These are phyloP conservation scores for Thielaviopsis cerberus DNA, from an alignment of 2,329 filamentous ascomycete genomes.

Conservation along the genomic window DNA sequence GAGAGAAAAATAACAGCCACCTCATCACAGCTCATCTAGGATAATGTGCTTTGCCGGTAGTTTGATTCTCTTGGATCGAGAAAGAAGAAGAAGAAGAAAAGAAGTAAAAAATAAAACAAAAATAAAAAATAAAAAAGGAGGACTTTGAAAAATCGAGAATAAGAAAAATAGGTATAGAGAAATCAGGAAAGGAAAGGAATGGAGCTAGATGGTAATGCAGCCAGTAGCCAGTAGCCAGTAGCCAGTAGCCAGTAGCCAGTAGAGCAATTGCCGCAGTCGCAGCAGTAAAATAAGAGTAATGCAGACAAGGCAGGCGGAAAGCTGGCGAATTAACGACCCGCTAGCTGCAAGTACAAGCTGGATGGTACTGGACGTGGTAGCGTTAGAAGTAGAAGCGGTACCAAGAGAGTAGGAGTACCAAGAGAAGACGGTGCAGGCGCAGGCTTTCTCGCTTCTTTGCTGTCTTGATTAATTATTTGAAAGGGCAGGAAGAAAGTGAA, in stretches of 20 bases:
- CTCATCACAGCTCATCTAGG: too few species aligned
- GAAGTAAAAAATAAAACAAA: constrained; percentile 2
- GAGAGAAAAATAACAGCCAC: too few species aligned
- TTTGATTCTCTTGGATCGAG: neutral
- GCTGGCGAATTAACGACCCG: neutral
- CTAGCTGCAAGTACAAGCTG: neutral
- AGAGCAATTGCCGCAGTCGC: neutral
- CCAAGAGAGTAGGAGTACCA: neutral
- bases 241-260: too few species aligned
- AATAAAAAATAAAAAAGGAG: neutral
- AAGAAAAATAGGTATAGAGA: neutral
- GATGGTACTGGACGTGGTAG: too few species aligned
- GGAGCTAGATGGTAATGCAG: neutral
- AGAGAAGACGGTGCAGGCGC: neutral
- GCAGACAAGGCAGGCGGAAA: too few species aligned
- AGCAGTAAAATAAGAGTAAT: neutral
- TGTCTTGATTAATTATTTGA: neutral
- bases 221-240: too few species aligned
- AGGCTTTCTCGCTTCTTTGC: neutral
- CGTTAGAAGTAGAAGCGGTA: neutral
- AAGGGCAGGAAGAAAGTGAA: neutral
- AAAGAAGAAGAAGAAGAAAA: neutral
- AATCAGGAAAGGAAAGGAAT: neutral
- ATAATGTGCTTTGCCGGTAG: neutral
- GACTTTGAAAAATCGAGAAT: neutral